Evolutionary conservation across 2,329 filamentous ascomycete genomes (phyloP).

Genomic region (Hypoxylon sp.): DNA sequence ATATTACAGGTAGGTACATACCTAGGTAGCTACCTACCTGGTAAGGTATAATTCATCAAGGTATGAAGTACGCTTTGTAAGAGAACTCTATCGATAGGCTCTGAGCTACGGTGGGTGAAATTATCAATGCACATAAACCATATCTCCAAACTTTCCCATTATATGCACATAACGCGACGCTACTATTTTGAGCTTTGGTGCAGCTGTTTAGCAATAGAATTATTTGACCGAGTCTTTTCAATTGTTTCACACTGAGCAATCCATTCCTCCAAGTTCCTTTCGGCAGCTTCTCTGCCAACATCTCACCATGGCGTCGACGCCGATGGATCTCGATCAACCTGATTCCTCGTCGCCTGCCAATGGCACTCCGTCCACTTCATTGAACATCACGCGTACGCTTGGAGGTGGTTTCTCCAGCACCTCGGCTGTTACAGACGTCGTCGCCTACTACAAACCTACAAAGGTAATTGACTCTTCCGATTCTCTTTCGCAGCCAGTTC

Average conservation of each 20-base stretch:
- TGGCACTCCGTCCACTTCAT: slow-evolving; percentile 53
- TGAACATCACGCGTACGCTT: slow-evolving; percentile 64
- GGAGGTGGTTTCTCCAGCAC: slow-evolving; percentile 58
- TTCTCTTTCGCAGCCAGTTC: slow-evolving; percentile 1
- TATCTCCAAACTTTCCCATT: neutral
- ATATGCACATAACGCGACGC: neutral
- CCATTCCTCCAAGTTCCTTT: neutral
- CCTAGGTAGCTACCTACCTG: too few relatives aligned
- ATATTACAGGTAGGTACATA: too few relatives aligned
- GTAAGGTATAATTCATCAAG: too few relatives aligned
- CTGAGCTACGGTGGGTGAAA: too few relatives aligned
- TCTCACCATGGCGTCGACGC: slow-evolving; percentile 63
- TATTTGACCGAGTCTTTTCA: neutral
- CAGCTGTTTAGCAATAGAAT: too few relatives aligned
- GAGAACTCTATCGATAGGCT: too few relatives aligned
- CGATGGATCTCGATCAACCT: slow-evolving; percentile 67
- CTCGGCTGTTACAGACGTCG: slow-evolving; percentile 80
- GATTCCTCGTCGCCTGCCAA: slow-evolving; percentile 56
- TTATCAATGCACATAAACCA: neutral
- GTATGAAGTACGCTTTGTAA: too few relatives aligned
- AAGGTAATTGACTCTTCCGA: slow-evolving; percentile 66
- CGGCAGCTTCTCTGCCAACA: neutral
- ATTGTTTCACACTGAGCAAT: neutral
- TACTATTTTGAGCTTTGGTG: neutral
- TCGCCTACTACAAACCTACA: slow-evolving; percentile 80